Conservation (phyloP, 148 eudicot genomes). For the Camellia sinensis region DNA sequence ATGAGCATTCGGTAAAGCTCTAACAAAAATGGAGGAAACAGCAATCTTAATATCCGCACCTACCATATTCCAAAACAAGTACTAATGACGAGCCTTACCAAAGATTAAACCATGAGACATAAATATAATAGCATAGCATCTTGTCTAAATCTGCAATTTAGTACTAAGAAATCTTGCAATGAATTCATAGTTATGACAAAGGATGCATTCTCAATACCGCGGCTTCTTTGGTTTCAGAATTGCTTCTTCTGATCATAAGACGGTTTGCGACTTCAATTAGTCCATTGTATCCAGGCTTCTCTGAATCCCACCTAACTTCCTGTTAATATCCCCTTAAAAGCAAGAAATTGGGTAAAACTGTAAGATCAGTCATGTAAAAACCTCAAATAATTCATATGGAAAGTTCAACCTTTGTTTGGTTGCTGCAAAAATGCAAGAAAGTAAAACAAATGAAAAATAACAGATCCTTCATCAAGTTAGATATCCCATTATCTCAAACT, state of each 20-base stretch:
- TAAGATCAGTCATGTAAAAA: neutral
- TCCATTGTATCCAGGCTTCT: constrained; percentile 82
- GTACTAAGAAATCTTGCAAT: neutral
- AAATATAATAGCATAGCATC: neutral
- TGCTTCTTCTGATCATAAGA: constrained; percentile 61
- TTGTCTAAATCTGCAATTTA: too few species aligned
- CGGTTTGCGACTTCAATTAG: constrained; percentile 82
- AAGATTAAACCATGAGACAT: neutral
- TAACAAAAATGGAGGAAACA: constrained; percentile 75
- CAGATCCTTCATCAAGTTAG: neutral
- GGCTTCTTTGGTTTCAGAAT: constrained; percentile 59
- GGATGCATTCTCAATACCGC: constrained; percentile 43
- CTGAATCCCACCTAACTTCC: constrained; percentile 93
- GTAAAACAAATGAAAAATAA: neutral
- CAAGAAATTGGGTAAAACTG: constrained; percentile 3
- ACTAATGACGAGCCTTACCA: constrained; percentile 6
- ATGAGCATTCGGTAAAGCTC: constrained; percentile 70
- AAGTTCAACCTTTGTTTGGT: neutral
- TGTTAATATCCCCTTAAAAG: constrained; percentile 29
- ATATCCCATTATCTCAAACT: neutral
- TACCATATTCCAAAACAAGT: constrained; percentile 24
- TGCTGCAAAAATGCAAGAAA: neutral
- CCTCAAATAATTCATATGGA: neutral
- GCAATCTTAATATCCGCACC: constrained; percentile 67
- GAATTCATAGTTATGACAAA: neutral